Conservation (phyloP, 2,329 filamentous ascomycete species). For the Cladophialophora yegresii region DNA sequence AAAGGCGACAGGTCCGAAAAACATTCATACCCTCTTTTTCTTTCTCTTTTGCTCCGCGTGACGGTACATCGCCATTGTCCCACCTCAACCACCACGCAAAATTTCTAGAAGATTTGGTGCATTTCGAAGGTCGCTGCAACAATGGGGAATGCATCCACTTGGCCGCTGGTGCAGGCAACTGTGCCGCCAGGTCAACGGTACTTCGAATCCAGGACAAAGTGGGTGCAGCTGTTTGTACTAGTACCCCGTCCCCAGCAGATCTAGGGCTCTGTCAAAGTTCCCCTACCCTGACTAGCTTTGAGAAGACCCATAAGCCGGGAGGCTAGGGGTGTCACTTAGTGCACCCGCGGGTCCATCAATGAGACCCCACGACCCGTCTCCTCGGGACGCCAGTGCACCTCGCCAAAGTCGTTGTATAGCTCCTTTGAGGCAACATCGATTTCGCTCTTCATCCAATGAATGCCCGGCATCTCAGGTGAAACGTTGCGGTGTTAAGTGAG, state of each 20-base stretch:
- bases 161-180: not conserved
- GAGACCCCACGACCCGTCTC: slow-evolving; percentile 1
- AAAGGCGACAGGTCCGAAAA: not conserved
- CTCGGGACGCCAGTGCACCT: not conserved
- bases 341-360: not conserved
- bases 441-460: not conserved
- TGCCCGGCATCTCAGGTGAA: not conserved
- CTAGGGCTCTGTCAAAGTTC: slow-evolving; percentile 1
- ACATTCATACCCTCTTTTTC: not conserved
- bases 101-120: slow-evolving; percentile 8
- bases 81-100: not conserved
- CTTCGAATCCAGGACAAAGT: not conserved
- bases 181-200: not conserved
- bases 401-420: not conserved
- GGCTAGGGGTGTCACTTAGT: not conserved
- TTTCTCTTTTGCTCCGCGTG: not conserved
- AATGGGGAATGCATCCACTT: not conserved
- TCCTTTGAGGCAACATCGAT: not conserved
- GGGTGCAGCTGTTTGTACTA: not conserved
- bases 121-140: slow-evolving; percentile 1
- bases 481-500: not conserved
- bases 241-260: not conserved
- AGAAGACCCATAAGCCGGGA: slow-evolving; percentile 15
- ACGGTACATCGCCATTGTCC: slow-evolving; percentile 1
- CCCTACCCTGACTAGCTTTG: slow-evolving; percentile 1